A percentile compares a stretch with the other conserved stretches of the same genome.
phyloP scores from a whole-genome alignment of 305 asterid genomes.

The Solanum hybrid region DNA sequence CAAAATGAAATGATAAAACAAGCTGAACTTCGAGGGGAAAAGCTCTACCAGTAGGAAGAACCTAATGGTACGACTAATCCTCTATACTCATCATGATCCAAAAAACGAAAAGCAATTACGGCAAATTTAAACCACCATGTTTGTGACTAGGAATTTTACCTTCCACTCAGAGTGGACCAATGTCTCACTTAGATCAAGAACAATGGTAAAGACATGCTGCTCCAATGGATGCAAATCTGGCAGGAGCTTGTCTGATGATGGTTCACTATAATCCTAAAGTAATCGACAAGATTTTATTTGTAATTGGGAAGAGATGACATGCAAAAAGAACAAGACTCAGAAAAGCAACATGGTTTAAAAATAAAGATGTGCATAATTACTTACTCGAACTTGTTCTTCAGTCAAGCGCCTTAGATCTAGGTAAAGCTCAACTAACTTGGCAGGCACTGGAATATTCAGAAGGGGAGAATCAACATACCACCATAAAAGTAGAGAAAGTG shows the following conservation, averaged over 20 bases:
- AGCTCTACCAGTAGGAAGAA: background rate
- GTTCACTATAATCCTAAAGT: conserved; percentile 75
- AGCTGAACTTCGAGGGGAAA: background rate
- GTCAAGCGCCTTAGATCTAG: conserved; percentile 59
- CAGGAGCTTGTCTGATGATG: conserved; percentile 79
- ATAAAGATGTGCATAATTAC: conserved; percentile 7
- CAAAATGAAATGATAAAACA: background rate
- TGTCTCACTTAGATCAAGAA: conserved; percentile 82
- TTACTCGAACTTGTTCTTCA: conserved; percentile 81
- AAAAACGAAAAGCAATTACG: background rate
- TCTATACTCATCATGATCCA: background rate
- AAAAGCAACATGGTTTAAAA: background rate
- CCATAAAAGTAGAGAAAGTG: background rate
- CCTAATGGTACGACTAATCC: background rate
- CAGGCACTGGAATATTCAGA: conserved; percentile 43
- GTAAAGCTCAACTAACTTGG: conserved; percentile 60
- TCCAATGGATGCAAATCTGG: conserved; percentile 86
- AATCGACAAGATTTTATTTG: conserved; percentile 2
- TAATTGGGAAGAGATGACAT: background rate
- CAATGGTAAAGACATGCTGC: conserved; percentile 74
- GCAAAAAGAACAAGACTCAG: background rate
- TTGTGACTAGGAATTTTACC: conserved; percentile 21
- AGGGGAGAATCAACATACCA: conserved; percentile 2
- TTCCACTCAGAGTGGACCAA: conserved; percentile 78
- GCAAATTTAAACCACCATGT: background rate